Conservation (phyloP, 148 eudicot species). For the Camellia granthamiana region DNA sequence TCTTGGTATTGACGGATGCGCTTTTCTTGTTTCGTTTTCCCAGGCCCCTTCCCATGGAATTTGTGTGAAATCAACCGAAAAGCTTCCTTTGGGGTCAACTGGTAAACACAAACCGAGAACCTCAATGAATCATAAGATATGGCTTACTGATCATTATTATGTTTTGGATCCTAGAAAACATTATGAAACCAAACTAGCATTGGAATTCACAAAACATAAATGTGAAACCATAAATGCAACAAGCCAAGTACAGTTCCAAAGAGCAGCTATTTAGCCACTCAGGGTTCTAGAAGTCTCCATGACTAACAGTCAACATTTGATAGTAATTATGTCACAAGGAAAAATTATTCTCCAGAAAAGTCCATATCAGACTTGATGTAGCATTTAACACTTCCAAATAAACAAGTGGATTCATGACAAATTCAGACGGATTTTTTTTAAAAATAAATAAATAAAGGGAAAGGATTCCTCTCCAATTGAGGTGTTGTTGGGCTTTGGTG, state of each 20-base stretch:
- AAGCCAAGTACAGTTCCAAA: background rate
- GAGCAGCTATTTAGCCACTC: background rate
- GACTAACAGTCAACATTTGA: background rate
- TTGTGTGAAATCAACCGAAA: constrained; percentile 80
- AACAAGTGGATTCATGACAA: too few species aligned
- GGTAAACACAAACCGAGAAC: constrained; percentile 26
- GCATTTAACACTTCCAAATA: background rate
- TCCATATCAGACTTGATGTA: background rate
- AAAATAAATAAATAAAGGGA: too few species aligned
- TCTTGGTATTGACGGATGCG: constrained; percentile 80
- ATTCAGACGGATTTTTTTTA: too few species aligned
- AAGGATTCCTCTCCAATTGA: too few species aligned
- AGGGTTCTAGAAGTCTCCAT: background rate
- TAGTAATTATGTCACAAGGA: background rate
- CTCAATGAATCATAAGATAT: background rate
- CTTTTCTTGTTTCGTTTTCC: constrained; percentile 90
- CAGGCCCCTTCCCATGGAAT: constrained; percentile 98
- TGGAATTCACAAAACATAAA: background rate
- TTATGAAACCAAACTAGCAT: background rate
- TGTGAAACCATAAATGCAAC: background rate
- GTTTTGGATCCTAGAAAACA: background rate
- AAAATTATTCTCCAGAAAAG: background rate
- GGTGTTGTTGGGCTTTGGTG: too few species aligned
- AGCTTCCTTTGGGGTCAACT: constrained; percentile 96
- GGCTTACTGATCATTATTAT: background rate